A percentile compares a stretch with the other conserved stretches of the same genome.
Evolutionary conservation across 371 early-diverging fungal species (phyloP).

Genomic region (Quaeritorhiza haematococci): DNA sequence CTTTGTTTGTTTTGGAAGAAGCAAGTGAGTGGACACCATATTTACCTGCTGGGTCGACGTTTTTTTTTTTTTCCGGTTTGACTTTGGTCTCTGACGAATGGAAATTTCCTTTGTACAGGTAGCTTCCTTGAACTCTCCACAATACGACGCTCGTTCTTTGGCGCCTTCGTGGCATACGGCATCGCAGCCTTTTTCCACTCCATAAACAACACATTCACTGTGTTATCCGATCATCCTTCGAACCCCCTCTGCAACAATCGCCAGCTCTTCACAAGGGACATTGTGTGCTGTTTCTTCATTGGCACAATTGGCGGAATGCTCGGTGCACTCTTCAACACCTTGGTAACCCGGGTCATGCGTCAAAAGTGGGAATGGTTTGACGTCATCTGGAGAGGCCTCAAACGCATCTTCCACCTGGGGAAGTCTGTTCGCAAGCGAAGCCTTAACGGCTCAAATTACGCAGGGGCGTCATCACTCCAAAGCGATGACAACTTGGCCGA

Average conservation of each 20-base stretch:
- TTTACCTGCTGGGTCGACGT: too few species aligned
- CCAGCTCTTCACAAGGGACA: neutral
- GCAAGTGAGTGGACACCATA: too few species aligned
- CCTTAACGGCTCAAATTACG: neutral
- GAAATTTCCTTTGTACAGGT: too few species aligned
- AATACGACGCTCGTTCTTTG: neutral
- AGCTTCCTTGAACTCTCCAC: neutral
- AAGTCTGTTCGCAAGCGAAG: neutral
- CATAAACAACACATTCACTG: neutral
- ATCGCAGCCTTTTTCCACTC: neutral
- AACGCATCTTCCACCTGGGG: neutral
- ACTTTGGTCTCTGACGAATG: too few species aligned
- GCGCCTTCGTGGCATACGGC: neutral
- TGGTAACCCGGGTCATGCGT: neutral
- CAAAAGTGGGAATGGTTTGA: too few species aligned
- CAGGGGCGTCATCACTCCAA: neutral
- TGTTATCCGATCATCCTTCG: neutral
- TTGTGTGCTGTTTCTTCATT: neutral
- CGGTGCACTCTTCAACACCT: neutral
- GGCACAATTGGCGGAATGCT: neutral
- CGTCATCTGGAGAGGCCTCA: too few species aligned
- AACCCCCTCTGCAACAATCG: neutral
- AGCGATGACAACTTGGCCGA: neutral
- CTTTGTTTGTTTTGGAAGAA: constrained; percentile 1
- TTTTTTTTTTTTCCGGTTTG: too few species aligned